phyloP scores from a whole-genome alignment of 192 early-diverging fungal genomes.

The Gigaspora rosea region DNA sequence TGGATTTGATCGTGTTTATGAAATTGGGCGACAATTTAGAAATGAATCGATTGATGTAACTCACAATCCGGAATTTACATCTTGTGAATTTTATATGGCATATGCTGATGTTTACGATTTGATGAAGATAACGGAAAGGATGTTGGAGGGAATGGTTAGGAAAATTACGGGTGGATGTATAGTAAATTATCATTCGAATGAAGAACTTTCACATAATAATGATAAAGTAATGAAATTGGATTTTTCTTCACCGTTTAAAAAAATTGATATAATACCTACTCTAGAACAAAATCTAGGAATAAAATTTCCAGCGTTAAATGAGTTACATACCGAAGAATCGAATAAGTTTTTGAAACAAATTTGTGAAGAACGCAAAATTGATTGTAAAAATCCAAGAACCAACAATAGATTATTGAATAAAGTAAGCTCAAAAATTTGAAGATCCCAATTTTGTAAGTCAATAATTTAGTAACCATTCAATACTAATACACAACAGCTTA shows the following conservation, averaged over 20 bases:
- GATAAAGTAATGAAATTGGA: constrained; percentile 79
- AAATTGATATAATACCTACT: constrained; percentile 89
- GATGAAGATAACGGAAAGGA: constrained; percentile 91
- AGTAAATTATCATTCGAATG: constrained; percentile 91
- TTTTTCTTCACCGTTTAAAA: constrained; percentile 94
- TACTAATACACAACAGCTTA: constrained; percentile 46
- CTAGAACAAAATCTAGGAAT: constrained; percentile 86
- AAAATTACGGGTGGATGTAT: constrained; percentile 87
- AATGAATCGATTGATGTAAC: constrained; percentile 98
- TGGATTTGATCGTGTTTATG: constrained; percentile 97
- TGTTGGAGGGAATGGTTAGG: constrained; percentile 87
- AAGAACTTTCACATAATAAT: constrained; percentile 48
- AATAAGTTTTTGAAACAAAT: constrained; percentile 90
- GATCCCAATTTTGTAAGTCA: not conserved
- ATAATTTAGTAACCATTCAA: constrained; percentile 8
- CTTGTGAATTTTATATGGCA: constrained; percentile 99
- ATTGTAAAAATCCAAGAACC: constrained; percentile 92
- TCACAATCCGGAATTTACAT: constrained; percentile 99
- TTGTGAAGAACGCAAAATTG: constrained; percentile 92
- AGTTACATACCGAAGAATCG: constrained; percentile 77
- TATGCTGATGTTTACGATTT: constrained; percentile 97
- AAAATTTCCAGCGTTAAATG: constrained; percentile 86
- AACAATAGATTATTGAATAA: constrained; percentile 94
- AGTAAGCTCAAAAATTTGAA: not conserved
- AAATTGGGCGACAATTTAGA: constrained; percentile 99